Evolutionary conservation across 805 yeast species (phyloP).

Genomic region (Cyberlindnera veronae): DNA sequence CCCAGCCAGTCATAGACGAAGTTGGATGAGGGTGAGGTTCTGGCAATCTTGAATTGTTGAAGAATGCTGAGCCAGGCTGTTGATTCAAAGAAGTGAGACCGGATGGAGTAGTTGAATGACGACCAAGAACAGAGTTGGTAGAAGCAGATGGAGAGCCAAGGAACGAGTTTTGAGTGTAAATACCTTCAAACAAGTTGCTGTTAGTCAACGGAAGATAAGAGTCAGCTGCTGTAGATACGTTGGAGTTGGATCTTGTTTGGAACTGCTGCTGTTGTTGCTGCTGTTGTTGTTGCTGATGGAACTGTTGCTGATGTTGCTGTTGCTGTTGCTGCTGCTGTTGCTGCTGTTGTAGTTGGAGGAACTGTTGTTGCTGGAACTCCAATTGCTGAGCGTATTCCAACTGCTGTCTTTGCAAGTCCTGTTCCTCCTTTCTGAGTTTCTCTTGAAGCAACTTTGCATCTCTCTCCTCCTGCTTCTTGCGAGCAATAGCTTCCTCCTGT

Average conservation of each 20-base stretch:
- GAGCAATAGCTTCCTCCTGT: constrained; percentile 2
- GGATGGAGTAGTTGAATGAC: background rate
- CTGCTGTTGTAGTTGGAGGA: constrained; percentile 1
- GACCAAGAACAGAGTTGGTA: background rate
- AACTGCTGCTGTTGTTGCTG: constrained; percentile 2
- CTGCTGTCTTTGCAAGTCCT: constrained; percentile 6
- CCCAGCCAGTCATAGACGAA: too few relatives aligned
- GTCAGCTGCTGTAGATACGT: constrained; percentile 1
- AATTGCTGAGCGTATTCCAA: constrained; percentile 4
- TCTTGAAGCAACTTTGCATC: constrained; percentile 6
- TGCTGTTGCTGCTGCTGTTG: constrained; percentile 1
- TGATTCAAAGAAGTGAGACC: constrained; percentile 5
- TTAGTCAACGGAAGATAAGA: background rate
- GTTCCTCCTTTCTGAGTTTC: constrained; percentile 3
- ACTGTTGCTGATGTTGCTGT: constrained; percentile 8
- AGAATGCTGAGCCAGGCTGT: constrained; percentile 1
- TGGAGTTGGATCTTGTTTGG: constrained; percentile 7
- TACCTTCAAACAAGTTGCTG: constrained; percentile 5
- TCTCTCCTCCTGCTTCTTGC: constrained; percentile 1
- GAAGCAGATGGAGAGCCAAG: background rate
- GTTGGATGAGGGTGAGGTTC: too few relatives aligned
- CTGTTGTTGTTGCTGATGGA: constrained; percentile 2
- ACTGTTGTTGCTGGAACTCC: constrained; percentile 2
- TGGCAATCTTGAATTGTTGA: too few relatives aligned
- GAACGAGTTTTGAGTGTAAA: background rate